Base-by-base conservation (phyloP, 2,329 filamentous ascomycete species). In the Aureobasidium sp. region DNA sequence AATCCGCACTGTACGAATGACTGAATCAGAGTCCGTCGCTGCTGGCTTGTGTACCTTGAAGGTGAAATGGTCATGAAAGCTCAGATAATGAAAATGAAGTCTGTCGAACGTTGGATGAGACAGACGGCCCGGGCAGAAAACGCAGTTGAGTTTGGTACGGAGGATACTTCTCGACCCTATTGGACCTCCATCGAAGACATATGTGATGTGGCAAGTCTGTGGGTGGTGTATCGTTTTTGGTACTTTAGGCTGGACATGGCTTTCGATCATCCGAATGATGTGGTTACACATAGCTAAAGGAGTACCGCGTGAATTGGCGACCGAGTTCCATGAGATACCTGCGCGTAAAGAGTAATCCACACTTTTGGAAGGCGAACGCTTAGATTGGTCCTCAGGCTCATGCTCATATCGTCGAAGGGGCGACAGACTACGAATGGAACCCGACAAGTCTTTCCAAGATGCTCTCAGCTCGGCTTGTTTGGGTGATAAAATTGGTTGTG, bases 61-160 rank as follows among this genome's bases (percentile, higher is more conserved):
- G 8, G 64, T 65, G 59, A 75, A 72, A 36, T 73, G 67, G 25
- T 74, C 70, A 59, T 78, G 76, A 62, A 67, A 67, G 16, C 65
- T 61, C 6, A 70, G 61, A 6, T 74, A 63, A 59, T 78, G 76
- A 57, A 73, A 67, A 13, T 70, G 67, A 3, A 78, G 66, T 41
- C 67, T 63, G 21, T 66, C 66, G 41, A 71, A 67, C 9, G 66
- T 67, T 11, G 66, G 52, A 48, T 69, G 66, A 36, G 66, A 64
- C 5, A 50, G 42, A 30, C 62, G 63, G n/a, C 53, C 49, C 30
- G 57, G 57, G 59, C 66, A 71, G 48, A 67, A 67, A 3, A 69
- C 66, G 53, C 70, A 71, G 27, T 57, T 64, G 29, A 71, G 62
- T 34, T 63, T 61, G 6, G 65, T 54, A 21, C 61, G 44, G 3